Conservation (phyloP, 2,329 filamentous ascomycete species). For the Tolypocladium guangdongense region DNA sequence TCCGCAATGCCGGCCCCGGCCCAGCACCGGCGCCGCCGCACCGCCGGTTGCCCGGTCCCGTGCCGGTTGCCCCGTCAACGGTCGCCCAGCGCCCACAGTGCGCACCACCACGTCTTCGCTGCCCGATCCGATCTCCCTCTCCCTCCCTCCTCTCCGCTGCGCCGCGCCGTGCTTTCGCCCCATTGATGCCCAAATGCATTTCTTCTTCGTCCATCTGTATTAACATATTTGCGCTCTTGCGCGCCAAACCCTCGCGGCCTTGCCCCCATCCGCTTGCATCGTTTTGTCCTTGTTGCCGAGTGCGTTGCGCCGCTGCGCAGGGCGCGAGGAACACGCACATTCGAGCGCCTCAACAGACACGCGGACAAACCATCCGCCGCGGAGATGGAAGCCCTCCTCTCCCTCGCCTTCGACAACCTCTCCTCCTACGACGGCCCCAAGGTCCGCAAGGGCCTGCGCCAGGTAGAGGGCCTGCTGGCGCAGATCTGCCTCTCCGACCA, state of each 20-base stretch:
- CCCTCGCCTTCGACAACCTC: constrained; percentile 90
- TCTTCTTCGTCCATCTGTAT: constrained; percentile 19
- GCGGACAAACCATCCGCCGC: neutral
- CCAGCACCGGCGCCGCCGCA: neutral
- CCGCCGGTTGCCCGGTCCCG: no score
- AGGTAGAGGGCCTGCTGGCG: constrained; percentile 86
- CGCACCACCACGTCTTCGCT: neutral
- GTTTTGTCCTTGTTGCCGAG: neutral
- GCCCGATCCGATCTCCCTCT: neutral
- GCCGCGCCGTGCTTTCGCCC: neutral
- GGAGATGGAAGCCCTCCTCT: constrained; percentile 79
- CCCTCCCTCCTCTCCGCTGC: neutral
- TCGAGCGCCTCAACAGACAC: neutral
- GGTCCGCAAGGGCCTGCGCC: constrained; percentile 84
- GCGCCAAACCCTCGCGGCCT: neutral
- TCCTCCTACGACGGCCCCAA: constrained; percentile 84
- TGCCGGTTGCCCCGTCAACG: constrained; percentile 1
- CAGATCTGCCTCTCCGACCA: constrained; percentile 72
- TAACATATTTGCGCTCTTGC: constrained; percentile 7
- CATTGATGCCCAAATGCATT: constrained; percentile 9
- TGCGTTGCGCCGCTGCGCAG: neutral
- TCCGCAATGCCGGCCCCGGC: neutral
- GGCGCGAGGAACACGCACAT: neutral
- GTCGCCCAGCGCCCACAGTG: no score
- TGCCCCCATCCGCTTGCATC: neutral